Percentiles rank a stretch among this genome's conserved stretches.
Evolutionary conservation across 164 flowering plant species (phyloP).

Genomic region (Stephania yunnanensis): DNA sequence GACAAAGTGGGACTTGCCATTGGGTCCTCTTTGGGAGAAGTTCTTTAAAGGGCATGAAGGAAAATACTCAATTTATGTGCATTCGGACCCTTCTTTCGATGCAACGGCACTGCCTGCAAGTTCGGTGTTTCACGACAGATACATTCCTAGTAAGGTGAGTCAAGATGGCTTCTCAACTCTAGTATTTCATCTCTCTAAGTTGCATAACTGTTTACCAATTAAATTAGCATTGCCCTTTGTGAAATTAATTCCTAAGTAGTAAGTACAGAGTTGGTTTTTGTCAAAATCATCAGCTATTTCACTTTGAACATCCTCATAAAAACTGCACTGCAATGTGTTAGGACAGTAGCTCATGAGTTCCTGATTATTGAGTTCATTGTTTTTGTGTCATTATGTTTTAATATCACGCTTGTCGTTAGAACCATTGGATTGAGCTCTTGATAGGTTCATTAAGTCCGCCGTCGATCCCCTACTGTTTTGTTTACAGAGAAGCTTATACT

Average conservation of each 20-base stretch:
- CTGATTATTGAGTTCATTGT: too few relatives aligned
- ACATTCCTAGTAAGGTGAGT: slow-evolving; percentile 59
- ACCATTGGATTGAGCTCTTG: too few relatives aligned
- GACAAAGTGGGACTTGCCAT: slow-evolving; percentile 30
- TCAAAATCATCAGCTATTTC: neutral
- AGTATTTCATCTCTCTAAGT: neutral
- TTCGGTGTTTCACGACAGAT: slow-evolving; percentile 42
- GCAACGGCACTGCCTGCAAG: slow-evolving; percentile 23
- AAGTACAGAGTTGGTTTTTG: neutral
- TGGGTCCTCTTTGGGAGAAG: slow-evolving; percentile 59
- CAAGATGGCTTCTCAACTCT: neutral
- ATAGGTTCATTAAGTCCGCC: too few relatives aligned
- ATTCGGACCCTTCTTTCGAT: slow-evolving; percentile 42
- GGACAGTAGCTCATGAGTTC: too few relatives aligned
- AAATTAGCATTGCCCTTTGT: too few relatives aligned
- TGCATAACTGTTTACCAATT: neutral
- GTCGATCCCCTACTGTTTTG: too few relatives aligned
- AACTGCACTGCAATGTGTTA: too few relatives aligned
- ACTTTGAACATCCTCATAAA: neutral
- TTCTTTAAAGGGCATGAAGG: slow-evolving; percentile 54
- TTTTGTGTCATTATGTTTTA: too few relatives aligned
- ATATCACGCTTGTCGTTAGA: too few relatives aligned
- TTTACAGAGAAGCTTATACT: neutral
- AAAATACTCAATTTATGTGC: slow-evolving; percentile 49
- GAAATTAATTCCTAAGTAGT: neutral